Conservation (phyloP, 345 rosid species). For the Melastoma malabathricum region DNA sequence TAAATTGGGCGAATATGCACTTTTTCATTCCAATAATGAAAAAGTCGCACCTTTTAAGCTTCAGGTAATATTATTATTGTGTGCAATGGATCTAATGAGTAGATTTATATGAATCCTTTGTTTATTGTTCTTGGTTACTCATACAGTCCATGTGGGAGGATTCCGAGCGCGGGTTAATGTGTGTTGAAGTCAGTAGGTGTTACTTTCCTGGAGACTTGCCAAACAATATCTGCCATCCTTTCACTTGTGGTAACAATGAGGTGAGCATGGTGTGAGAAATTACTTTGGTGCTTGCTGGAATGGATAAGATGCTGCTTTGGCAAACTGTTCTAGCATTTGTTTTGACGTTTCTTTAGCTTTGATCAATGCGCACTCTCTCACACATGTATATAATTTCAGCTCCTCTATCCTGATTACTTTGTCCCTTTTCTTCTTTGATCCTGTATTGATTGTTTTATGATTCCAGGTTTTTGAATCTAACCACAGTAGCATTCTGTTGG, state of each 20-base stretch:
- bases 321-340: no score
- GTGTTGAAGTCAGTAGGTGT: conserved; percentile 42
- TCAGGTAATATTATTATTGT: conserved; percentile 26
- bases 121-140: conserved; percentile 1
- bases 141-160: conserved; percentile 72
- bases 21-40: conserved; percentile 26
- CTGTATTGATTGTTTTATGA: neutral
- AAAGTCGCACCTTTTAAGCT: conserved; percentile 46
- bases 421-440: neutral
- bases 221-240: conserved; percentile 41
- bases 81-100: no score
- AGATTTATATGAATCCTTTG: no score
- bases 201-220: conserved; percentile 62
- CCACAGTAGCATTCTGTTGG: conserved; percentile 32
- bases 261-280: conserved; percentile 14
- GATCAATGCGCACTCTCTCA: no score
- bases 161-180: conserved; percentile 33
- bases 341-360: no score
- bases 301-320: no score
- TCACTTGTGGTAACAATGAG: conserved; percentile 44
- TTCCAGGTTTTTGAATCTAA: conserved; percentile 57
- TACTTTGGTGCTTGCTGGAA: no score
- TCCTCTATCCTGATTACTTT: neutral
- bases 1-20: conserved; percentile 45
- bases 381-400: no score